phyloP scores from a whole-genome alignment of 2,329 filamentous ascomycete species.

The Cytospora mali region DNA sequence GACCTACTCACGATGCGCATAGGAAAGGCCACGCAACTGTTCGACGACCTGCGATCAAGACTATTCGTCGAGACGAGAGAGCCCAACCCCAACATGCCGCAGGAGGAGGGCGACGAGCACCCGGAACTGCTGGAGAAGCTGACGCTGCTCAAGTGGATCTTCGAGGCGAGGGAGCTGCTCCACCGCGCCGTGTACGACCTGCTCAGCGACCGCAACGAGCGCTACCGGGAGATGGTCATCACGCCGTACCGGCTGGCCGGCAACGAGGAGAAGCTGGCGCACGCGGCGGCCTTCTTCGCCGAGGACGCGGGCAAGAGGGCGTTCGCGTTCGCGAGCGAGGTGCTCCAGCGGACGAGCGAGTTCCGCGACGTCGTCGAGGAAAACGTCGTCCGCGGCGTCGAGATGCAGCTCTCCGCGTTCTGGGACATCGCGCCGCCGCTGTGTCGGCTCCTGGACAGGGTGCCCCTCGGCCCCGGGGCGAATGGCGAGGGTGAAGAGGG shows the following conservation, averaged over 20 bases:
- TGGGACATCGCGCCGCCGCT: conserved; percentile 96
- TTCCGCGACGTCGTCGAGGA: conserved; percentile 80
- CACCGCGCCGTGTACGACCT: conserved; percentile 86
- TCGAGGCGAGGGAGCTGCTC: conserved; percentile 86
- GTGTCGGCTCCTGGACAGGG: conserved; percentile 74
- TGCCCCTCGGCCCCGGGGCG: conserved; percentile 55
- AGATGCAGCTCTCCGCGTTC: conserved; percentile 89
- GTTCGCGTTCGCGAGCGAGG: conserved; percentile 70
- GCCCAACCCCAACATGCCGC: conserved; percentile 76
- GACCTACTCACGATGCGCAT: conserved; percentile 78
- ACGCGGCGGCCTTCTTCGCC: conserved; percentile 80
- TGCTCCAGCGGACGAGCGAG: conserved; percentile 71
- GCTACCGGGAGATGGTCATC: conserved; percentile 82
- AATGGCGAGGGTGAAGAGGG: background rate
- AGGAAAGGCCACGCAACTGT: conserved; percentile 71
- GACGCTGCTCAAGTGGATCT: conserved; percentile 94
- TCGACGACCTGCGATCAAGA: conserved; percentile 71
- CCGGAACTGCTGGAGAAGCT: conserved; percentile 93
- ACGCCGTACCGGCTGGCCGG: conserved; percentile 76
- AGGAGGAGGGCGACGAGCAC: conserved; percentile 93
- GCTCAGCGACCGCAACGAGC: conserved; percentile 80
- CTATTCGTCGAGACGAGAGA: conserved; percentile 72
- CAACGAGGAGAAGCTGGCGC: conserved; percentile 77
- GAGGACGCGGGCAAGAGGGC: conserved; percentile 76
- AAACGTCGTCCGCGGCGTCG: conserved; percentile 84